Conservation (phyloP, 2,329 filamentous ascomycete genomes). For the Camillea tinctor region DNA sequence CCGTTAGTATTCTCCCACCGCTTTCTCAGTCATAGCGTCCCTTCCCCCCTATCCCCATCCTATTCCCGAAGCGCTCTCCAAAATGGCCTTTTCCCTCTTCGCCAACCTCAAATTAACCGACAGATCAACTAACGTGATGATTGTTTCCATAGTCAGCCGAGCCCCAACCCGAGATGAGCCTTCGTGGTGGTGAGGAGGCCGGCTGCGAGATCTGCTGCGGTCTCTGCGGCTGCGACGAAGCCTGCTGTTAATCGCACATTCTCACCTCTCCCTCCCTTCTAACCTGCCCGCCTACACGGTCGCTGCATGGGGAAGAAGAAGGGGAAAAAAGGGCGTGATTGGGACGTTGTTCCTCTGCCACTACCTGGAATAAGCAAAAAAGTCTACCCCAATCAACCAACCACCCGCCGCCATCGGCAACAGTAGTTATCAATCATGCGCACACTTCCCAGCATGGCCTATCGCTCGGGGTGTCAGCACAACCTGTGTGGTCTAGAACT, state of each 20-base stretch:
- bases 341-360: neutral
- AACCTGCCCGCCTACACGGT: too few species aligned
- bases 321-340: neutral
- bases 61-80: neutral
- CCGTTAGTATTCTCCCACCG: conserved; percentile 32
- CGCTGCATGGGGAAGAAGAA: too few species aligned
- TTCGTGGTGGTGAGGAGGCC: conserved; percentile 46
- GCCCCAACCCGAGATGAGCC: conserved; percentile 42
- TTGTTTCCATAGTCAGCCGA: conserved; percentile 34
- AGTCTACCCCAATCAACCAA: neutral
- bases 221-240: conserved; percentile 44
- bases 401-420: neutral
- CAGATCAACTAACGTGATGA: conserved; percentile 4
- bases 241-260: conserved; percentile 38
- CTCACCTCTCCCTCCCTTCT: neutral
- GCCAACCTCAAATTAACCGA: neutral
- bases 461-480: neutral
- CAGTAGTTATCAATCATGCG: too few species aligned
- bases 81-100: neutral
- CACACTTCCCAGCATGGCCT: too few species aligned
- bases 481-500: too few species aligned
- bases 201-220: conserved; percentile 47
- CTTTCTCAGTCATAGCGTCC: neutral
- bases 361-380: neutral
- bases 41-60: neutral